Percentiles rank a stretch among this genome's conserved stretches.
phyloP scores from a whole-genome alignment of 1,284 basidiomycete genomes.

The Microbotryum silenes-acaulis region DNA sequence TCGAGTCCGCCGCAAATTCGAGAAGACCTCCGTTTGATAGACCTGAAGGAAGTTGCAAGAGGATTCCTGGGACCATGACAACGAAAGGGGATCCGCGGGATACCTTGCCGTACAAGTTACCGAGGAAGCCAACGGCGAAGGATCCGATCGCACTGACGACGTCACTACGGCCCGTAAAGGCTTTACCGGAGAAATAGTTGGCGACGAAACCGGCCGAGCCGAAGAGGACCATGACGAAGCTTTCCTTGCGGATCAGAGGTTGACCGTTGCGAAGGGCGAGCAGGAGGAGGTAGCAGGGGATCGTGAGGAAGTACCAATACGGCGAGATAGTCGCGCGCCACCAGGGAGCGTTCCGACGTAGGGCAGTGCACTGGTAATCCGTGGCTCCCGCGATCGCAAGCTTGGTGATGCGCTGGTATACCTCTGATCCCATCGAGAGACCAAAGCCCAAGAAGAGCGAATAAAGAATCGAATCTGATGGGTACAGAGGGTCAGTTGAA shows the following conservation, averaged over 20 bases:
- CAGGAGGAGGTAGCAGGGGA: conserved; percentile 66
- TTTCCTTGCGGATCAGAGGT: conserved; percentile 61
- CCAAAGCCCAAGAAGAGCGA: conserved; percentile 66
- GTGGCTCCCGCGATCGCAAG: conserved; percentile 17
- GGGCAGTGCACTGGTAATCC: conserved; percentile 28
- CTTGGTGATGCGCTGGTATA: conserved; percentile 43
- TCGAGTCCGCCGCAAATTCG: conserved; percentile 53
- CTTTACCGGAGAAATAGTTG: conserved; percentile 62
- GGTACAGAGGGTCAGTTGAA: too few species aligned
- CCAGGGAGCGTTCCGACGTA: conserved; percentile 46
- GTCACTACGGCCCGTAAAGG: conserved; percentile 57
- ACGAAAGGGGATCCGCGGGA: conserved; percentile 70
- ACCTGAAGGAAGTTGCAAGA: conserved; percentile 81
- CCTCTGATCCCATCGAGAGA: conserved; percentile 64
- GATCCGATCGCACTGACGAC: conserved; percentile 50
- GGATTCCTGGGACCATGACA: conserved; percentile 56
- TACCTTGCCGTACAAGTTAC: conserved; percentile 75
- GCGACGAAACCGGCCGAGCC: conserved; percentile 57
- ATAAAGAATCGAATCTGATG: conserved; percentile 8
- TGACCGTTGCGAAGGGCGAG: conserved; percentile 71
- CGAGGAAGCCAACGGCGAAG: conserved; percentile 71
- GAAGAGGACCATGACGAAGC: conserved; percentile 58
- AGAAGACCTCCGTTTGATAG: conserved; percentile 77
- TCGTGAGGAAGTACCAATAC: conserved; percentile 60
- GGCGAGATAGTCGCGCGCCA: conserved; percentile 42